Conservation (phyloP, 2,329 filamentous ascomycete genomes). For the Fusarium cicatricum region DNA sequence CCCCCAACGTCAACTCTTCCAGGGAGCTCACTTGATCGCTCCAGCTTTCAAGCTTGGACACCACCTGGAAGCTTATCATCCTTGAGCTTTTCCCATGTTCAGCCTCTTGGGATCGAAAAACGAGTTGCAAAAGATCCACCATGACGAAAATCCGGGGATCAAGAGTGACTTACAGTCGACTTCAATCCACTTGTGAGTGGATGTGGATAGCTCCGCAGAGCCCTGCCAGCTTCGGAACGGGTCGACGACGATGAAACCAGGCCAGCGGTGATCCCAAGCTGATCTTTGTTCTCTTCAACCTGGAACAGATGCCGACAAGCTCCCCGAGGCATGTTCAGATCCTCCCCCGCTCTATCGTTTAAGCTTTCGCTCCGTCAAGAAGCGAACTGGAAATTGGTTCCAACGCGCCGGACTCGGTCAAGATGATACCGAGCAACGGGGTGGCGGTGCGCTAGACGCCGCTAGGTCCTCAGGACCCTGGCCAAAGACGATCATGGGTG, state of each 20-base stretch:
- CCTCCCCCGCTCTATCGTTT: slow-evolving; percentile 12
- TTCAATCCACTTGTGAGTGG: background rate
- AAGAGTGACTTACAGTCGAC: slow-evolving; percentile 14
- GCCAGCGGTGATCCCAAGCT: slow-evolving; percentile 19
- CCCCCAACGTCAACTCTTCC: slow-evolving; percentile 22
- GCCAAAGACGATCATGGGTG: slow-evolving; percentile 9
- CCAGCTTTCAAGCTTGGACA: slow-evolving; percentile 10
- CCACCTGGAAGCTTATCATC: slow-evolving; percentile 2
- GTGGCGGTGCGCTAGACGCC: slow-evolving; percentile 28
- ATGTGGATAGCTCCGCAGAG: slow-evolving; percentile 5
- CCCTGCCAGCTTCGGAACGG: slow-evolving; percentile 20
- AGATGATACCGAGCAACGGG: slow-evolving; percentile 22
- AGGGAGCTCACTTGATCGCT: slow-evolving; percentile 18
- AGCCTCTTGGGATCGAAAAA: background rate
- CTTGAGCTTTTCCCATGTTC: slow-evolving; percentile 19
- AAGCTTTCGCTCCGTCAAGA: background rate
- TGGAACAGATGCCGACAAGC: background rate
- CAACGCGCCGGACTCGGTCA: slow-evolving; percentile 21
- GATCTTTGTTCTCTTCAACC: background rate
- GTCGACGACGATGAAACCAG: slow-evolving; percentile 23
- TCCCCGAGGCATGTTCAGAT: background rate
- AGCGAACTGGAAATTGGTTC: slow-evolving; percentile 3
- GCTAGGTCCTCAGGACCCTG: slow-evolving; percentile 23
- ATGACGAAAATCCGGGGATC: slow-evolving; percentile 34
- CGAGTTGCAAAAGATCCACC: slow-evolving; percentile 6